Percentiles rank a stretch among this genome's conserved stretches.
Conservation (phyloP, 768 basidiomycete genomes). For the Trametes meyenii region DNA sequence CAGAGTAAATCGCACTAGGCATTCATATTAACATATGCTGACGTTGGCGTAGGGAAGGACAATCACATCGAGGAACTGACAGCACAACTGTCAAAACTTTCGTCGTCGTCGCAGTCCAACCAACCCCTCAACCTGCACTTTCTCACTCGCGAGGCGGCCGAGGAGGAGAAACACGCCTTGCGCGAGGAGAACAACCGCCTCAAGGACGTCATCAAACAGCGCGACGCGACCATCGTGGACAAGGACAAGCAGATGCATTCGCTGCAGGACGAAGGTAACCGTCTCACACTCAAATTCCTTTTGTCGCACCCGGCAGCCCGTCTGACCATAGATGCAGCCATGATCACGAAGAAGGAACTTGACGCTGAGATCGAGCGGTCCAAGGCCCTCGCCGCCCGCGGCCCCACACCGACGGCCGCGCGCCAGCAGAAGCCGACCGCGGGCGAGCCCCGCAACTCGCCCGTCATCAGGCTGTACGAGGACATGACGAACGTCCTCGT, state of each 20-base stretch:
- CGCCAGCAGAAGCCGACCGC: constrained; percentile 39
- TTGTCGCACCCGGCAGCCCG: not conserved
- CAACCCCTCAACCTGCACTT: constrained; percentile 61
- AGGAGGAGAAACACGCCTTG: constrained; percentile 61
- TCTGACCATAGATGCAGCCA: constrained; percentile 40
- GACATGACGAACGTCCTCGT: constrained; percentile 83
- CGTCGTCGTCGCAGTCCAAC: constrained; percentile 54
- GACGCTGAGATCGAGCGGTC: constrained; percentile 63
- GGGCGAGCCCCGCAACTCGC: constrained; percentile 59
- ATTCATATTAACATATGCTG: not conserved
- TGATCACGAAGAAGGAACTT: constrained; percentile 55
- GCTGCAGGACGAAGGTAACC: constrained; percentile 48
- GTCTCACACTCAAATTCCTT: constrained; percentile 6
- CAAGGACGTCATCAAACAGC: constrained; percentile 47
- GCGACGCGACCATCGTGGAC: constrained; percentile 42
- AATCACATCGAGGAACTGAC: constrained; percentile 56
- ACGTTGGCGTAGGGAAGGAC: constrained; percentile 54
- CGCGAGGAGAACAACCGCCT: constrained; percentile 51
- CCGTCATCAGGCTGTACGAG: constrained; percentile 78
- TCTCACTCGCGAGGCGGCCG: constrained; percentile 72
- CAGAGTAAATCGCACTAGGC: constrained; percentile 43
- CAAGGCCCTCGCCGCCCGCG: constrained; percentile 43
- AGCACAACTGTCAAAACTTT: constrained; percentile 48
- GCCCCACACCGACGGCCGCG: constrained; percentile 42
- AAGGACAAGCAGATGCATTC: constrained; percentile 51